A percentile compares a stretch with the other conserved stretches of the same genome.
phyloP scores from a whole-genome alignment of 176 grass and related monocot genomes.

The Ampelocalamus luodianensis region DNA sequence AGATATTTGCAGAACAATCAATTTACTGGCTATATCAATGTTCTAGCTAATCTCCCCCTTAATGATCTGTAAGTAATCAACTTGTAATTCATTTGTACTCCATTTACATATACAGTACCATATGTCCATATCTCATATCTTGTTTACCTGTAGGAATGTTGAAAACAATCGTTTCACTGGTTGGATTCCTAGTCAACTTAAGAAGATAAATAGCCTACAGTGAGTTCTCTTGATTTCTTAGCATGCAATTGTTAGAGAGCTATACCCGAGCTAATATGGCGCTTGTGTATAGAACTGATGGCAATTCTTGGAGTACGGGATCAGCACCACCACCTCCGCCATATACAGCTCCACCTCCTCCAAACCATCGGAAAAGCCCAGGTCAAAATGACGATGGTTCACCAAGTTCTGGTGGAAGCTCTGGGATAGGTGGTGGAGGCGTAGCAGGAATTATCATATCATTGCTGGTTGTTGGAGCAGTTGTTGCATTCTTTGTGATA shows the following conservation, averaged over 20 bases:
- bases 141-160: constrained; percentile 72
- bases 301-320: constrained; percentile 88
- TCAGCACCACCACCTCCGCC: constrained; percentile 91
- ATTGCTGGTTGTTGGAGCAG: constrained; percentile 73
- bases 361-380: constrained; percentile 59
- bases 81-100: constrained; percentile 17
- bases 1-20: constrained; percentile 97
- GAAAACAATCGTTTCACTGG: constrained; percentile 89
- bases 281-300: constrained; percentile 69
- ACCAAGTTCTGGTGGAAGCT: constrained; percentile 59
- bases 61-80: constrained; percentile 73
- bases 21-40: constrained; percentile 79
- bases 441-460: constrained; percentile 90
- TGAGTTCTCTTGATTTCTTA: constrained; percentile 58
- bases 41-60: constrained; percentile 81
- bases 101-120: constrained; percentile 34
- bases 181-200: constrained; percentile 92
- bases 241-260: constrained; percentile 12
- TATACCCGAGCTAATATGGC: constrained; percentile 35
- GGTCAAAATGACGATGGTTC: constrained; percentile 54
- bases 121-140: constrained; percentile 50
- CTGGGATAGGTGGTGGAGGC: constrained; percentile 74
- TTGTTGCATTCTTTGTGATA: constrained; percentile 77
- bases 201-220: constrained; percentile 92
- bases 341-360: constrained; percentile 77